phyloP scores from a whole-genome alignment of 495 filamentous ascomycete species.

The Apodospora peruviana region DNA sequence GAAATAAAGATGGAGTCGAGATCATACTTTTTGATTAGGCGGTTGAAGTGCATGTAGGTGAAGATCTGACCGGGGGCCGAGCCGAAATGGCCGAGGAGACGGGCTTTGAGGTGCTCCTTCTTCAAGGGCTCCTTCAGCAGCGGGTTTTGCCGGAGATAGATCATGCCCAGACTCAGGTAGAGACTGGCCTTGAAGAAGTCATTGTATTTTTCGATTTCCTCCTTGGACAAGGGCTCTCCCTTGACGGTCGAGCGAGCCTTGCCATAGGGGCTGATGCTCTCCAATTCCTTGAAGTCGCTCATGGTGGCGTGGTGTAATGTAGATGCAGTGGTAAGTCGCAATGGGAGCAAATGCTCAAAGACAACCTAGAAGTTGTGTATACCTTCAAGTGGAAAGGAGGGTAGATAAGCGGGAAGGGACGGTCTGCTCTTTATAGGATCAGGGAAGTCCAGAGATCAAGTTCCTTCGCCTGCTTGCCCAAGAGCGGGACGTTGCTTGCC shows the following conservation, averaged over 20 bases:
- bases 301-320: conserved; percentile 14
- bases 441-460: background rate
- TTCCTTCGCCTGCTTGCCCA: background rate
- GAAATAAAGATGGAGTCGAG: conserved; percentile 64
- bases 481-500: background rate
- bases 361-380: background rate
- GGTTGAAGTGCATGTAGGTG: conserved; percentile 73
- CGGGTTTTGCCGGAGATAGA: conserved; percentile 64
- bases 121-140: conserved; percentile 59
- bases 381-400: background rate
- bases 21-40: conserved; percentile 69
- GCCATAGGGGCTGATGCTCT: conserved; percentile 59
- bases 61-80: conserved; percentile 69
- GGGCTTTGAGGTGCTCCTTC: conserved; percentile 59
- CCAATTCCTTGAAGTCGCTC: conserved; percentile 31
- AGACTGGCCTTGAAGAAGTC: conserved; percentile 65
- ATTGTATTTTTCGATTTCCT: conserved; percentile 60
- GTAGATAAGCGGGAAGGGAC: background rate
- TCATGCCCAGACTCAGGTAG: conserved; percentile 70
- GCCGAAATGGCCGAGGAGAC: conserved; percentile 69
- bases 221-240: conserved; percentile 50
- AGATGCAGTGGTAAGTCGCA: background rate
- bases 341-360: background rate
- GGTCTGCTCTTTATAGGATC: conserved; percentile 5
- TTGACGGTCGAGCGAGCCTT: conserved; percentile 58